A percentile compares a stretch with the other conserved stretches of the same genome.
phyloP scores from a whole-genome alignment of 164 flowering plant genomes.

The Nymphaea colorata region DNA sequence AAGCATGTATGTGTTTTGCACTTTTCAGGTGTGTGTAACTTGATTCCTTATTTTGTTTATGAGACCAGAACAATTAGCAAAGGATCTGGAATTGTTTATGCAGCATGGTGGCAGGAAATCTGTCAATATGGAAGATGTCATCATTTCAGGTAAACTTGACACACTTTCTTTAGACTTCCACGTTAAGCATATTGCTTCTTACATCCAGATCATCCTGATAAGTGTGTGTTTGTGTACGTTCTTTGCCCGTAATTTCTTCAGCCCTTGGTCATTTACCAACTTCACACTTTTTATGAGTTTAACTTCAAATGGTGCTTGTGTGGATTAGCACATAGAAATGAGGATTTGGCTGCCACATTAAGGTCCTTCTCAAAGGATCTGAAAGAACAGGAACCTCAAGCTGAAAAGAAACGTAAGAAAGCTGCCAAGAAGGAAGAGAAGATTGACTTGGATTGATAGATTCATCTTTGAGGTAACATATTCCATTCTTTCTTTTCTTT shows the following conservation, averaged over 20 bases:
- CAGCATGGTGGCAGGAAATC: constrained; percentile 76
- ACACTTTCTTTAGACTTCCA: too few species aligned
- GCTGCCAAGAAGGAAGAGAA: constrained; percentile 39
- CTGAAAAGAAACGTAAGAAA: constrained; percentile 76
- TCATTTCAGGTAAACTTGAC: constrained; percentile 38
- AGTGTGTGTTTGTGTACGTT: too few species aligned
- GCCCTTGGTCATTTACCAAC: neutral
- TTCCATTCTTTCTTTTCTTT: too few species aligned
- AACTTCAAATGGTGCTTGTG: constrained; percentile 5
- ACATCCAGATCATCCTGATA: too few species aligned
- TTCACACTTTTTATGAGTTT: neutral
- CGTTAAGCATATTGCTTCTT: too few species aligned
- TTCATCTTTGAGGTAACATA: too few species aligned
- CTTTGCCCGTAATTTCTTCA: neutral
- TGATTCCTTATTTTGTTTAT: constrained; percentile 1
- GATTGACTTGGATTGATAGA: constrained; percentile 16
- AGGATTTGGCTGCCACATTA: constrained; percentile 45
- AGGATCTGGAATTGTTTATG: constrained; percentile 77
- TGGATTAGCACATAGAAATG: constrained; percentile 83
- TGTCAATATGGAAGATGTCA: constrained; percentile 74
- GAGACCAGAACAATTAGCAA: constrained; percentile 59
- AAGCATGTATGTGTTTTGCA: neutral
- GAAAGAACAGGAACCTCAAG: constrained; percentile 65
- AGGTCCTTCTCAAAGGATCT: constrained; percentile 51
- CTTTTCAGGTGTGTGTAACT: neutral